Conservation (phyloP, 805 yeast genomes). For the Diddensiella caesifluorescens region DNA sequence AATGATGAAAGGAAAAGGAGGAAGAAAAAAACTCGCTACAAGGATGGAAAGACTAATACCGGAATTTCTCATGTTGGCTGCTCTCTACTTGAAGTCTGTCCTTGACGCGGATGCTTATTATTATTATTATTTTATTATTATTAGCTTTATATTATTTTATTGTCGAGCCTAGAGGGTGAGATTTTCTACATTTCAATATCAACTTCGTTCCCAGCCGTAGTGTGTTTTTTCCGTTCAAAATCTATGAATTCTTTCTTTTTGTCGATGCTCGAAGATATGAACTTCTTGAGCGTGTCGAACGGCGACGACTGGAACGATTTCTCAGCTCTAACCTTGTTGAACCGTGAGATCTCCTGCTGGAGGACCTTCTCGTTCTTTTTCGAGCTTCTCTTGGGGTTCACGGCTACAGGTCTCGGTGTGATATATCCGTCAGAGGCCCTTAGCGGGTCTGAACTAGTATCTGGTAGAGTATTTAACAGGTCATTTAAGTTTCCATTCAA, state of each 20-base stretch:
- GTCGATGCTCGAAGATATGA: slow-evolving; percentile 17
- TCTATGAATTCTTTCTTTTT: slow-evolving; percentile 19
- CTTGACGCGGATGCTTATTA: no score
- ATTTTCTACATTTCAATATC: neutral
- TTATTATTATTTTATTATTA: no score
- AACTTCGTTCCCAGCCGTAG: neutral
- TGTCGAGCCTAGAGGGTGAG: no score
- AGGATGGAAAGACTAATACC: no score
- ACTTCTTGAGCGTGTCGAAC: slow-evolving; percentile 20
- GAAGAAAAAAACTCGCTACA: no score
- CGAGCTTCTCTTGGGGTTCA: slow-evolving; percentile 17
- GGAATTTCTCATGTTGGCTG: no score
- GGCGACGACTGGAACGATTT: slow-evolving; percentile 22
- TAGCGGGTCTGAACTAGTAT: slow-evolving; percentile 4
- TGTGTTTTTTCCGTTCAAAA: neutral
- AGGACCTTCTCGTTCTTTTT: slow-evolving; percentile 21
- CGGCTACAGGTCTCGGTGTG: neutral
- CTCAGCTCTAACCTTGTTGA: slow-evolving; percentile 20
- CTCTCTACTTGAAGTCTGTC: no score
- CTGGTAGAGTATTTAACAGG: slow-evolving; percentile 19
- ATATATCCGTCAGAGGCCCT: slow-evolving; percentile 5
- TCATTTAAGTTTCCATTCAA: slow-evolving; percentile 17
- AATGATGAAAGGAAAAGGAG: no score
- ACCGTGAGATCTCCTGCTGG: slow-evolving; percentile 21
- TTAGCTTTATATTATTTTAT: no score